These are phyloP conservation scores for Epicoccum sorghinum DNA, from an alignment of 2,329 filamentous ascomycete species.

Conservation along the genomic window DNA sequence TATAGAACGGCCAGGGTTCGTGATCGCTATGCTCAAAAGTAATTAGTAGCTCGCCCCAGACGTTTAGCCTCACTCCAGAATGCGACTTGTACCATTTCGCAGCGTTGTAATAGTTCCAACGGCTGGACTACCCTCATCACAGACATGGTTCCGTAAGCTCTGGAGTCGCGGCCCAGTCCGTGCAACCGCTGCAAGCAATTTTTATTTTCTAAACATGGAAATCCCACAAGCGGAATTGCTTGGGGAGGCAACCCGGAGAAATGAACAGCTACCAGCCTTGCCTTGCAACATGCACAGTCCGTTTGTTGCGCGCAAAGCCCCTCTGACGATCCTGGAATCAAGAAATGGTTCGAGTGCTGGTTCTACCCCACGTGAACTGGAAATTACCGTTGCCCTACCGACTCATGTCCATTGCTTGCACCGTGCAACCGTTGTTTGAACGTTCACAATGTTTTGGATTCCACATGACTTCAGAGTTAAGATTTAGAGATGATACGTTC, in stretches of 20 bases:
- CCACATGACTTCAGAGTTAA: slow-evolving; percentile 1
- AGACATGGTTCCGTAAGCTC: slow-evolving; percentile 16
- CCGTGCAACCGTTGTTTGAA: slow-evolving; percentile 16
- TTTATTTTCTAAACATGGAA: slow-evolving; percentile 4
- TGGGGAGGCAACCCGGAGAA: slow-evolving; percentile 8
- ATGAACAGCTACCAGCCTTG: slow-evolving; percentile 10
- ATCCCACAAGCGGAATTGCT: slow-evolving; percentile 4
- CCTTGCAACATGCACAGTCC: slow-evolving; percentile 11
- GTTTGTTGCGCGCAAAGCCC: slow-evolving; percentile 3
- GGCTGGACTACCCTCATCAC: slow-evolving; percentile 8
- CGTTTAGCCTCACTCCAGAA: slow-evolving; percentile 4
- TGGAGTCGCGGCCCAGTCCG: slow-evolving; percentile 9
- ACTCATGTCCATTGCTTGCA: slow-evolving; percentile 7
- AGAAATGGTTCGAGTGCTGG: slow-evolving; percentile 13
- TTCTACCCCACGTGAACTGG: slow-evolving; percentile 15
- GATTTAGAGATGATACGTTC: slow-evolving; percentile 1
- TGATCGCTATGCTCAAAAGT: neutral
- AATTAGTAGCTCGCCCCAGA: neutral
- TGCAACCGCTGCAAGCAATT: slow-evolving; percentile 11
- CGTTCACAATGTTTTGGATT: slow-evolving; percentile 6
- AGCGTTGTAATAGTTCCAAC: slow-evolving; percentile 4
- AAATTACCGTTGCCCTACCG: slow-evolving; percentile 9
- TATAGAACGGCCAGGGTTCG: neutral
- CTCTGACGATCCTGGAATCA: slow-evolving; percentile 7
- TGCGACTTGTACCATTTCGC: neutral